Evolutionary conservation across 495 filamentous ascomycete genomes (phyloP).

Genomic region (Entonaema liquescens): DNA sequence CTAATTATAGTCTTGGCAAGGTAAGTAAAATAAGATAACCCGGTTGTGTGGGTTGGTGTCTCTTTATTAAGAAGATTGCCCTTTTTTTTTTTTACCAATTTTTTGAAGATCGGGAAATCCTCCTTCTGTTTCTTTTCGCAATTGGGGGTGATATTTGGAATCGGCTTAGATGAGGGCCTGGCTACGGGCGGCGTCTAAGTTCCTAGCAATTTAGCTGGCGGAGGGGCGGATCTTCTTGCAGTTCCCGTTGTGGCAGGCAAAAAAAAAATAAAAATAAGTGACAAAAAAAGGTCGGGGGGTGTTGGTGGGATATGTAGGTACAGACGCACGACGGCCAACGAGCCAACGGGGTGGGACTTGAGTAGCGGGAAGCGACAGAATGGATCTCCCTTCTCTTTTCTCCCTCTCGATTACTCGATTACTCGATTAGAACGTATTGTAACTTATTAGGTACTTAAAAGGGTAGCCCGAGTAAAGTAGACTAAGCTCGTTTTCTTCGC

Average conservation of each 20-base stretch:
- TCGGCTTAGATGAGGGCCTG: slow-evolving; percentile 5
- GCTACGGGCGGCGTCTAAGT: slow-evolving; percentile 16
- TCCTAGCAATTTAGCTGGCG: slow-evolving; percentile 29
- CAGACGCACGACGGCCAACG: slow-evolving; percentile 38
- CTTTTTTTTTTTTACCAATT: neutral
- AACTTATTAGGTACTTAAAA: slow-evolving; percentile 13
- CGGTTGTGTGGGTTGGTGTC: neutral
- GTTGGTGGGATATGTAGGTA: slow-evolving; percentile 42
- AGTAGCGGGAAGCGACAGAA: no score
- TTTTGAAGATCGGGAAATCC: neutral
- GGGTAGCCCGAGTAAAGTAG: neutral
- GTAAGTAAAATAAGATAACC: neutral
- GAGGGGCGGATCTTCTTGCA: slow-evolving; percentile 28
- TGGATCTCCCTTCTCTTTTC: no score
- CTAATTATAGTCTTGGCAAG: slow-evolving; percentile 13
- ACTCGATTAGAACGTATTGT: slow-evolving; percentile 1
- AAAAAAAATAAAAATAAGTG: neutral
- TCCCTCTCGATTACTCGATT: neutral
- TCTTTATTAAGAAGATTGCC: neutral
- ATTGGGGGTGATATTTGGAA: slow-evolving; percentile 7
- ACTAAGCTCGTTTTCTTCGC: slow-evolving; percentile 25
- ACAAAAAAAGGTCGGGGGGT: slow-evolving; percentile 32
- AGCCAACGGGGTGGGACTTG: slow-evolving; percentile 27
- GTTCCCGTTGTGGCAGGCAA: slow-evolving; percentile 26
- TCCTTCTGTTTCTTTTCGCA: slow-evolving; percentile 19